Evolutionary conservation across 2,329 filamentous ascomycete genomes (phyloP).

Genomic region (Diaporthe nobilis): DNA sequence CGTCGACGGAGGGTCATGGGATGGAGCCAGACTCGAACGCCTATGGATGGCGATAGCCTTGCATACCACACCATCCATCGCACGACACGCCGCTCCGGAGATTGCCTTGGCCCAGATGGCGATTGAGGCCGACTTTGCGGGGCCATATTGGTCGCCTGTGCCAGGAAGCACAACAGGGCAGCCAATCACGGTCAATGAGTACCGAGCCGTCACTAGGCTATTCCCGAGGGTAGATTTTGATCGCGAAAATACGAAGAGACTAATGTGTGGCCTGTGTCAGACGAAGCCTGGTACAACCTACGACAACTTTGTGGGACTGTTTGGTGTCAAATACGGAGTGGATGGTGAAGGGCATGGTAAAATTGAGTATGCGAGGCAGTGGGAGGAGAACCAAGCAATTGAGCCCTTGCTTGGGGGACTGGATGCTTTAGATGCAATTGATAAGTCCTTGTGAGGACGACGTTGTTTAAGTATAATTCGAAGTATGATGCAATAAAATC

Average conservation of each 20-base stretch:
- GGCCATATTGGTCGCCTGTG: background rate
- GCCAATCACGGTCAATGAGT: background rate
- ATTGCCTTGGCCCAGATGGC: background rate
- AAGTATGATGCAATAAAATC: too few relatives aligned
- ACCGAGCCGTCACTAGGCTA: background rate
- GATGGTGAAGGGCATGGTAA: background rate
- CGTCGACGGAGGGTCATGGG: background rate
- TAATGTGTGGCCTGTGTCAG: background rate
- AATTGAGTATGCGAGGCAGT: background rate
- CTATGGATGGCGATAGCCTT: background rate
- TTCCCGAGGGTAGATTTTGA: background rate
- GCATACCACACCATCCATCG: constrained; percentile 2
- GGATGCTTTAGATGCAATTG: background rate
- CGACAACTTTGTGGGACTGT: background rate
- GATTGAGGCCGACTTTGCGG: background rate
- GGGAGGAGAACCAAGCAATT: background rate
- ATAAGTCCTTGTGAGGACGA: background rate
- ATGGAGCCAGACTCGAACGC: background rate
- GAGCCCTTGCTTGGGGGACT: background rate
- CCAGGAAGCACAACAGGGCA: background rate
- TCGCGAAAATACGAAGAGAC: background rate
- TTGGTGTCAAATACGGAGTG: background rate
- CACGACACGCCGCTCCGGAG: background rate
- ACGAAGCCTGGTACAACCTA: background rate
- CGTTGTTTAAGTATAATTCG: too few relatives aligned